phyloP scores from a whole-genome alignment of 208 protist genomes.

The Phytomonas francai region DNA sequence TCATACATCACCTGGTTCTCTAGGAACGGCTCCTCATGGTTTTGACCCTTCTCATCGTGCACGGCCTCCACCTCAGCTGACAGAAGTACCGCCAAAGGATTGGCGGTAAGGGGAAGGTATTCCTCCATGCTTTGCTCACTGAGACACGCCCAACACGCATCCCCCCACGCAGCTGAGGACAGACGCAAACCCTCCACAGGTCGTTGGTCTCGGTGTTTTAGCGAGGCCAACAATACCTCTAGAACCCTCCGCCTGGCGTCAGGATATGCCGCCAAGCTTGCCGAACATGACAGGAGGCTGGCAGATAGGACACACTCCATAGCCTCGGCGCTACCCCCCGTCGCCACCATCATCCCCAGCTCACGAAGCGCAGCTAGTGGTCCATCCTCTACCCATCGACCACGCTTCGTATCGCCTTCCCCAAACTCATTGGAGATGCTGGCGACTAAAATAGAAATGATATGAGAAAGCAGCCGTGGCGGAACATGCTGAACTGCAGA shows the following conservation, averaged over 20 bases:
- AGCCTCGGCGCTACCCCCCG: background rate
- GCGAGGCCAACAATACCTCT: background rate
- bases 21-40: background rate
- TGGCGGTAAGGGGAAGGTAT: slow-evolving; percentile 15
- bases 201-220: background rate
- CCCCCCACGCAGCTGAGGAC: slow-evolving; percentile 8
- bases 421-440: background rate
- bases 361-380: background rate
- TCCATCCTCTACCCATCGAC: background rate
- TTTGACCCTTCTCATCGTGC: background rate
- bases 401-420: background rate
- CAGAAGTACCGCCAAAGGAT: slow-evolving; percentile 16
- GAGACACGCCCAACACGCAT: slow-evolving; percentile 21
- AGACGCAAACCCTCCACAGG: background rate
- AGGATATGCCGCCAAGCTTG: background rate
- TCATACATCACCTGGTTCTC: background rate
- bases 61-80: slow-evolving; percentile 1
- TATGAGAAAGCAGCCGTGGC: background rate
- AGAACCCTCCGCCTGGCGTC: background rate
- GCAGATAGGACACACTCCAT: background rate
- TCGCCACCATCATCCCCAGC: background rate
- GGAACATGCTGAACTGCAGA: background rate
- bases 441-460: background rate
- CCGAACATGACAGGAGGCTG: background rate
- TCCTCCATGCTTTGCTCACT: slow-evolving; percentile 13